Percentiles rank a stretch among this genome's conserved stretches.
Conservation (phyloP, 805 yeast genomes). For the Suhomyces emberorum region DNA sequence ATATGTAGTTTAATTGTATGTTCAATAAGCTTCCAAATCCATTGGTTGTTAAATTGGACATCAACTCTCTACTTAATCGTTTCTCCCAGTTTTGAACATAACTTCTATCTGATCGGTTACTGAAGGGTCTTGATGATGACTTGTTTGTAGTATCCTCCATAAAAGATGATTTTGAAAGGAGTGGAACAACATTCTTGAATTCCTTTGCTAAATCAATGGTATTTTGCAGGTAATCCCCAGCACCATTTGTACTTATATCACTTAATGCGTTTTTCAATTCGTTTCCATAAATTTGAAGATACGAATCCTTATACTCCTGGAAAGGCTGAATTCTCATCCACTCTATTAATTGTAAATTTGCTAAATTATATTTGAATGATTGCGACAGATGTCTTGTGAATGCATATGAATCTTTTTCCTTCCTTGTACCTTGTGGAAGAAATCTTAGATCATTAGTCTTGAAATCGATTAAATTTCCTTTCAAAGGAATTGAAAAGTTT, state of each 20-base stretch:
- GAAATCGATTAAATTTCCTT: constrained; percentile 35
- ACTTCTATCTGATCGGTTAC: neutral
- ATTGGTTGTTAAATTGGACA: constrained; percentile 22
- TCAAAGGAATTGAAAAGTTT: constrained; percentile 14
- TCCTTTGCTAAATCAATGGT: constrained; percentile 18
- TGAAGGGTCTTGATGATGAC: neutral
- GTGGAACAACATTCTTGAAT: constrained; percentile 16
- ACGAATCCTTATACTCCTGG: constrained; percentile 23
- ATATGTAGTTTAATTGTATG: constrained; percentile 35
- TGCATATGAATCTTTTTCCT: constrained; percentile 5
- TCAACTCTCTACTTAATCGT: constrained; percentile 22
- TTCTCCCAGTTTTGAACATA: constrained; percentile 27
- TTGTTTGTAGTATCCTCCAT: neutral
- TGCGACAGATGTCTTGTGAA: constrained; percentile 15
- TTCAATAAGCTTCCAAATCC: constrained; percentile 28
- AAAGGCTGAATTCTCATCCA: constrained; percentile 41
- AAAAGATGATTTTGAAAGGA: constrained; percentile 18
- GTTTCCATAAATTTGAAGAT: constrained; percentile 16
- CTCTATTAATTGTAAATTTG: constrained; percentile 28
- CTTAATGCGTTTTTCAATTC: constrained; percentile 15
- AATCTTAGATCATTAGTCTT: constrained; percentile 35
- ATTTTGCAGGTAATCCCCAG: constrained; percentile 1
- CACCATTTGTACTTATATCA: constrained; percentile 5
- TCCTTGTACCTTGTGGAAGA: constrained; percentile 7
- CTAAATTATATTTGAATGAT: constrained; percentile 17